A percentile compares a stretch with the other conserved stretches of the same genome.
phyloP scores from a whole-genome alignment of 768 basidiomycete genomes.

The Termitomyces sp. region DNA sequence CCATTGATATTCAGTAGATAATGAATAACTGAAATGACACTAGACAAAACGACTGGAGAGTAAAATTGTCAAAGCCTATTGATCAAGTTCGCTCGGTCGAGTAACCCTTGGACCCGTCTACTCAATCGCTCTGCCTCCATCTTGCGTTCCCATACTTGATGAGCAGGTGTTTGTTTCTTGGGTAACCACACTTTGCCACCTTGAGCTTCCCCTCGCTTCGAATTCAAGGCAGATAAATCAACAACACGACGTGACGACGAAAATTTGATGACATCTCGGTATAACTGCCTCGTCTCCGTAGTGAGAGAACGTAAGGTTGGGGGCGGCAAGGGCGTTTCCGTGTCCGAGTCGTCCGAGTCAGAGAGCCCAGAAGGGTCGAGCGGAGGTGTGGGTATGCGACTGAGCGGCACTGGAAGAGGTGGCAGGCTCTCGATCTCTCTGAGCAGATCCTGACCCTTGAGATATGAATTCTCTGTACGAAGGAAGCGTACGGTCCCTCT shows the following conservation, averaged over 20 bases:
- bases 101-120: constrained; percentile 60
- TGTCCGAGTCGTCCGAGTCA: constrained; percentile 62
- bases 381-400: constrained; percentile 56
- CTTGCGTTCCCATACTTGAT: constrained; percentile 75
- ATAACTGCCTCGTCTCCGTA: constrained; percentile 80
- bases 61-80: constrained; percentile 16
- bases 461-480: constrained; percentile 88
- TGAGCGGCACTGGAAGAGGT: constrained; percentile 44
- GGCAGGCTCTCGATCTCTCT: constrained; percentile 75
- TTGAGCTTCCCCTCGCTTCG: constrained; percentile 43
- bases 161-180: constrained; percentile 72
- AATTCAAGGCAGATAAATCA: constrained; percentile 64
- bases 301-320: constrained; percentile 61
- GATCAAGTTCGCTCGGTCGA: constrained; percentile 56
- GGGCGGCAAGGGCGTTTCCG: constrained; percentile 34
- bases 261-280: constrained; percentile 83
- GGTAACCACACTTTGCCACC: constrained; percentile 69
- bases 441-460: constrained; percentile 89
- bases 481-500: constrained; percentile 88
- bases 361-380: constrained; percentile 59
- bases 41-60: neutral
- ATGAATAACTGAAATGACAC: neutral
- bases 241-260: constrained; percentile 82
- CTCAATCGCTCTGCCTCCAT: constrained; percentile 70
- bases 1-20: too few species aligned